Evolutionary conservation across 345 rosid genomes (phyloP).

Genomic region (Syzygium grande): DNA sequence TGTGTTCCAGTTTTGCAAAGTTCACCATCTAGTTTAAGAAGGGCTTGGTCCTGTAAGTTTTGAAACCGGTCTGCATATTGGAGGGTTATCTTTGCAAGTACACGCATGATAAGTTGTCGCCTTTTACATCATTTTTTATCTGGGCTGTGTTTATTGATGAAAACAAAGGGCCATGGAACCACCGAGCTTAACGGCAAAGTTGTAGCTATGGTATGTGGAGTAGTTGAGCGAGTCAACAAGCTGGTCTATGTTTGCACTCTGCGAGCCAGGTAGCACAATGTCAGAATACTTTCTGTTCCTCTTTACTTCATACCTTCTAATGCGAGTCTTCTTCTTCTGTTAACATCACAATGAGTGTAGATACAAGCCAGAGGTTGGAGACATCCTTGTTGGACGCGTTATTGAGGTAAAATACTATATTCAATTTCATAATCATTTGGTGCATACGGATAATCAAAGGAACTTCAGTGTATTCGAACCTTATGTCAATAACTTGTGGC

Average conservation of each 20-base stretch:
- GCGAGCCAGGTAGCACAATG: conserved; percentile 47
- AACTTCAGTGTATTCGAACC: background rate
- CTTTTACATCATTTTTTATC: background rate
- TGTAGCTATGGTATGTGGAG: conserved; percentile 84
- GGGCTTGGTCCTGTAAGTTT: background rate
- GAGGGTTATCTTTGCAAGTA: background rate
- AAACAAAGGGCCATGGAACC: conserved; percentile 86
- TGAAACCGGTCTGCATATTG: background rate
- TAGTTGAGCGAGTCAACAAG: conserved; percentile 91
- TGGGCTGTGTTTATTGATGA: background rate
- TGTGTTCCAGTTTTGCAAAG: background rate
- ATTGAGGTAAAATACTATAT: conserved; percentile 48
- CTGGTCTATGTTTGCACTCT: conserved; percentile 75
- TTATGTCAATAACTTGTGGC: background rate
- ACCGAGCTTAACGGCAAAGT: conserved; percentile 65
- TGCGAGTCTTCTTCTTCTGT: background rate
- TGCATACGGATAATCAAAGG: background rate
- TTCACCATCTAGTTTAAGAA: background rate
- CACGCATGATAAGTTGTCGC: background rate
- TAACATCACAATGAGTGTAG: conserved; percentile 17
- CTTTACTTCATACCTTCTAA: background rate
- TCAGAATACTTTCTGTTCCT: background rate
- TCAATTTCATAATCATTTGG: background rate
- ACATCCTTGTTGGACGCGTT: conserved; percentile 86
- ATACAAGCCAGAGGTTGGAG: conserved; percentile 97